Base-by-base conservation (phyloP, 148 eudicot species). In the Persicaria maculosa region DNA sequence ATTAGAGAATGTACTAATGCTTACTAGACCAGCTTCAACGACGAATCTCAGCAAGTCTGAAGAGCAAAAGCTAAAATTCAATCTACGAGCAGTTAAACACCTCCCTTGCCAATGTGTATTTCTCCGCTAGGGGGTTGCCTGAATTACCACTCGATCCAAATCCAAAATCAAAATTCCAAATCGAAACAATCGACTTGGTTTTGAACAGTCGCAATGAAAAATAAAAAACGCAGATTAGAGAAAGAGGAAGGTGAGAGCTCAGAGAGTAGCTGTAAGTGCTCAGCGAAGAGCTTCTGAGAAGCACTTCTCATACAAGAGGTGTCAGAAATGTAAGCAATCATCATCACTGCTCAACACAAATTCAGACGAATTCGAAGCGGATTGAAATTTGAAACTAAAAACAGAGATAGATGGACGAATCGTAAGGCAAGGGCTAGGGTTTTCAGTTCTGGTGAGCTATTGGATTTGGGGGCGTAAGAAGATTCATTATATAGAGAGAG, bases 11-110 rank as follows among this genome's bases (percentile, higher is more conserved):
- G 54, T 71, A 17, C 73, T 47, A 17, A 22, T 2, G 73, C 54
- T 71, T 71, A 71, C 73, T 71, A 71, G 73, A 71, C 53, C 73
- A 71, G 73, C 73, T 71, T 71, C 73, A 71, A 22, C 11, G 73
- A 71, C 1, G n/a, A 48, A 48, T 71, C 73, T 71, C 73, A 71
- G 73, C 73, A 47, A 47, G n/a, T 71, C 73, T 71, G 73, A 71
- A 71, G 73, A 71, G 52, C 73, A 71, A 71, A 47, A 71, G 73
- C 70, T 25, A 65, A 71, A 59, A 9, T 22, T 71, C 17, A 19
- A 46, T 71, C 15, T 71, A 46, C 54, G 73, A 71, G 73, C 36
- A 71, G 73, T 6, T 20, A 17, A 71, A 71, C 73, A 48, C 73
- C 73, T 48, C 50, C 54, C 54, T 45, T 45, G 73, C 73, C 73